Percentiles rank a stretch among this genome's conserved stretches.
Evolutionary conservation across 345 rosid species (phyloP).

Genomic region (Acer yangbiense): DNA sequence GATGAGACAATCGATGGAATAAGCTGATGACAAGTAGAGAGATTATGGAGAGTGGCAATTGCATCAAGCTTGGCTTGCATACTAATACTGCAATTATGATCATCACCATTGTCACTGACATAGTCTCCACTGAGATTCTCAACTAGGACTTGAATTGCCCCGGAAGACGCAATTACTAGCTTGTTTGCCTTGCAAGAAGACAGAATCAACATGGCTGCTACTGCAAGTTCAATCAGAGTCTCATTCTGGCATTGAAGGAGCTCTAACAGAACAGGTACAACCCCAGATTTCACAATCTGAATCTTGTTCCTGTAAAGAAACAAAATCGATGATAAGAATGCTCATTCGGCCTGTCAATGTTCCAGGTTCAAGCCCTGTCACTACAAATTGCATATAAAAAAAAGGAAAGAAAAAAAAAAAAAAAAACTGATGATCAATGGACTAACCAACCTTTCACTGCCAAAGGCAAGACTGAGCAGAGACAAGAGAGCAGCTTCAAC

Average conservation of each 20-base stretch:
- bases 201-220: constrained; percentile 64
- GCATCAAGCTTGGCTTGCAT: constrained; percentile 59
- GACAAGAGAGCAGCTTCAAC: constrained; percentile 72
- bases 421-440: no score
- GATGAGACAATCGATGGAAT: constrained; percentile 54
- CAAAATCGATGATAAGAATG: not conserved
- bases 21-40: constrained; percentile 61
- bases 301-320: constrained; percentile 69
- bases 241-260: constrained; percentile 51
- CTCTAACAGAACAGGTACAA: constrained; percentile 54
- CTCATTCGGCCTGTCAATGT: no score
- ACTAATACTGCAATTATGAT: constrained; percentile 16
- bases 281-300: constrained; percentile 61
- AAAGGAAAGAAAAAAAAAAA: no score
- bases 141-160: constrained; percentile 47
- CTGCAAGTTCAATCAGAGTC: constrained; percentile 44
- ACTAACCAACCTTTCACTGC: constrained; percentile 71
- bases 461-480: constrained; percentile 79
- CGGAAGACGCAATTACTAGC: constrained; percentile 56
- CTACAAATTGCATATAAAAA: no score
- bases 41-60: constrained; percentile 74
- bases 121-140: constrained; percentile 32
- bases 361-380: no score
- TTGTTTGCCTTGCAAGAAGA: constrained; percentile 79
- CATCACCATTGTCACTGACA: not conserved